A percentile compares a stretch with the other conserved stretches of the same genome.
These are phyloP conservation scores for Oryza glaberrima DNA, from an alignment of 176 grass and related monocot genomes.

Conservation along the genomic window DNA sequence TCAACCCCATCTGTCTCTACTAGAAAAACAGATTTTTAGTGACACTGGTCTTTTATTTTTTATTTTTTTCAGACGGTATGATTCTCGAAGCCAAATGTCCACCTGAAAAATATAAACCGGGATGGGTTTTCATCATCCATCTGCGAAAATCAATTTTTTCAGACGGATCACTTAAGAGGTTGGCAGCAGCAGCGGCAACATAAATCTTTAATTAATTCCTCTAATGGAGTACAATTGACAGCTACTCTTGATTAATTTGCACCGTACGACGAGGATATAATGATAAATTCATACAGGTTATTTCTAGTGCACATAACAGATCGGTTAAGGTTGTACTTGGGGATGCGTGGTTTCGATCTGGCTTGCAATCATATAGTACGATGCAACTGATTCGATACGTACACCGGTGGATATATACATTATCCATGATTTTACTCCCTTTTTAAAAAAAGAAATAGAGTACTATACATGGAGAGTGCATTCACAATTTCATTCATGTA, in stretches of 20 bases:
- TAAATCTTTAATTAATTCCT: not conserved
- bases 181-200: not conserved
- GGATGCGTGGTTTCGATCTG: not conserved
- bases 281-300: not conserved
- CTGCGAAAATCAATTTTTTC: too few relatives aligned
- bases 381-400: not conserved
- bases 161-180: not conserved
- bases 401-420: not conserved
- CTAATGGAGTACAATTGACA: not conserved
- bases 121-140: too few relatives aligned
- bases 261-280: not conserved
- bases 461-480: too few relatives aligned
- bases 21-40: too few relatives aligned
- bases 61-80: too few relatives aligned
- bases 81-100: too few relatives aligned
- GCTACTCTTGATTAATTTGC: not conserved
- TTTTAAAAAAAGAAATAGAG: too few relatives aligned
- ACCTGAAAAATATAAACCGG: too few relatives aligned
- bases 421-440: not conserved
- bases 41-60: too few relatives aligned
- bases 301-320: not conserved
- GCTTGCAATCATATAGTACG: not conserved
- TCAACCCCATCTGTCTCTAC: too few relatives aligned
- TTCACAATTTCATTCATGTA: too few relatives aligned
- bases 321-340: not conserved